These are phyloP conservation scores for Apiospora saccharicola DNA, from an alignment of 2,329 filamentous ascomycete genomes.

Conservation along the genomic window DNA sequence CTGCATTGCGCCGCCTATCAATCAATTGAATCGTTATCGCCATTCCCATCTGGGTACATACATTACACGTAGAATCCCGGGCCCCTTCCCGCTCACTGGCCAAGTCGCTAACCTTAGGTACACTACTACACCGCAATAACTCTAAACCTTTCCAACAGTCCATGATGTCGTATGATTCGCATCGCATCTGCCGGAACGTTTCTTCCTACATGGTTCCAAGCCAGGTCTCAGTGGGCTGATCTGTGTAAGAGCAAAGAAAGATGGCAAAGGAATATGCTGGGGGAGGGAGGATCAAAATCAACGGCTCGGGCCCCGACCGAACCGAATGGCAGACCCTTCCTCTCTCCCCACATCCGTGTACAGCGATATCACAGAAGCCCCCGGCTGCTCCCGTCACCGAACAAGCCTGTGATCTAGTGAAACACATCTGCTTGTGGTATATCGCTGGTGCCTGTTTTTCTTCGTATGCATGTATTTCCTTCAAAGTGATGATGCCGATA, in stretches of 20 bases:
- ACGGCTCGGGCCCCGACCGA: not conserved
- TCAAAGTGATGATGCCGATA: not conserved
- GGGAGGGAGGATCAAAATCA: not conserved
- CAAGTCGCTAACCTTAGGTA: not conserved
- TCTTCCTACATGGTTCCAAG: not conserved
- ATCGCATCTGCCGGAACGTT: not conserved
- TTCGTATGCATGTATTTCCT: not conserved
- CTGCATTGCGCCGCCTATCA: not conserved
- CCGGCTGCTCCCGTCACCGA: not conserved
- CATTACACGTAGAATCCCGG: not conserved
- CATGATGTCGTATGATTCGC: not conserved
- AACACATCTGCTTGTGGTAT: not conserved
- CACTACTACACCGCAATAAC: conserved; percentile 1
- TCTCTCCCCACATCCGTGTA: not conserved
- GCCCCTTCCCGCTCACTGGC: not conserved
- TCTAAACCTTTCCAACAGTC: not conserved
- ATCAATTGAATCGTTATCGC: conserved; percentile 2
- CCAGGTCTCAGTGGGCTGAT: not conserved
- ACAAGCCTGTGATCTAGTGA: not conserved
- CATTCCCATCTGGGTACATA: not conserved
- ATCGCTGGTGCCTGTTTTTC: not conserved
- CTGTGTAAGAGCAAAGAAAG: not conserved
- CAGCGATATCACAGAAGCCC: not conserved
- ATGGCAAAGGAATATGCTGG: not conserved
- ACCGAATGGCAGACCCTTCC: not conserved